These are phyloP conservation scores for Madurella fahalii DNA, from an alignment of 2,329 filamentous ascomycete species.

Conservation along the genomic window DNA sequence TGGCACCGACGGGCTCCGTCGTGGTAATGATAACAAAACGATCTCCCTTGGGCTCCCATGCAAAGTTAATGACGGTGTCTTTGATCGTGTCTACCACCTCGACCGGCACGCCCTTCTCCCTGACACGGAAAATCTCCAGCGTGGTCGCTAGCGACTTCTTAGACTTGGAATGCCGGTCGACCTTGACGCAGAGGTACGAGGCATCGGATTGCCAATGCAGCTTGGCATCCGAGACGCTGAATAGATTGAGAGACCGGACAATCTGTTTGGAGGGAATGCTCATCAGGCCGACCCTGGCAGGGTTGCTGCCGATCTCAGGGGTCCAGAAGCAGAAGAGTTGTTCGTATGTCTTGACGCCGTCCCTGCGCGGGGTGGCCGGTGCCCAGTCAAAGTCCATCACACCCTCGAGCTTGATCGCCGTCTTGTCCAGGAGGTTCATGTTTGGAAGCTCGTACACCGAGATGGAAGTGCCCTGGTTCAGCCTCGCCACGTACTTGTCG, in stretches of 20 bases:
- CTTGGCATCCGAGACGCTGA: slow-evolving; percentile 97
- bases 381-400: slow-evolving; percentile 99
- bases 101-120: slow-evolving; percentile 95
- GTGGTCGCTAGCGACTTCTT: slow-evolving; percentile 98
- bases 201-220: slow-evolving; percentile 98
- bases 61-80: slow-evolving; percentile 98
- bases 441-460: slow-evolving; percentile 93
- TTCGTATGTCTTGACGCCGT: slow-evolving; percentile 86
- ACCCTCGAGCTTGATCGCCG: slow-evolving; percentile 91
- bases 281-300: slow-evolving; percentile 95
- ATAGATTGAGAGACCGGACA: slow-evolving; percentile 90
- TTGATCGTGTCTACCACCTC: slow-evolving; percentile 98
- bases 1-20: slow-evolving; percentile 71
- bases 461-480: slow-evolving; percentile 83
- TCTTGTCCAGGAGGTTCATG: slow-evolving; percentile 85
- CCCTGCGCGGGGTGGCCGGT: slow-evolving; percentile 73
- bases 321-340: slow-evolving; percentile 99
- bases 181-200: slow-evolving; percentile 94
- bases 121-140: slow-evolving; percentile 95
- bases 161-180: slow-evolving; percentile 96
- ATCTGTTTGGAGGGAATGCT: slow-evolving; percentile 92
- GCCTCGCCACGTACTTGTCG: slow-evolving; percentile 91
- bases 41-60: slow-evolving; percentile 97
- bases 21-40: slow-evolving; percentile 96
- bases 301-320: slow-evolving; percentile 95